Evolutionary conservation across 2,329 filamentous ascomycete species (phyloP), one percentile per base, ranked within the genome.

Genomic region (Calonectria pteridis): DNA sequence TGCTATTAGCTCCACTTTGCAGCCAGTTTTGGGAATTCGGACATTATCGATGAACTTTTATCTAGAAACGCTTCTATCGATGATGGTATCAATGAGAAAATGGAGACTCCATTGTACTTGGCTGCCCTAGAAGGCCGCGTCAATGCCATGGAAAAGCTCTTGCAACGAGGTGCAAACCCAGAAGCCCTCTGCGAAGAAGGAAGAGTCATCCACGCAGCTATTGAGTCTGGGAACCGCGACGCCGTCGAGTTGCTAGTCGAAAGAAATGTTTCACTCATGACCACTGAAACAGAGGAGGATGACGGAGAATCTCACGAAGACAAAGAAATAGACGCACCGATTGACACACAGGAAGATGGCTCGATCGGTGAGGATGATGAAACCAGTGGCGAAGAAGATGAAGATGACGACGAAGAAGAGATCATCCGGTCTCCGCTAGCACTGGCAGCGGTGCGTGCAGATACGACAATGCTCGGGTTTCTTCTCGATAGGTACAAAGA

Each of bases 381-480:
- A 11, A 51, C 0, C 16, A 6, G 6, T 0, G 18, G 23, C 49
- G 26, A 28, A 18, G 26, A 51, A 16, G 49, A 51, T 7, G 26
- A 51, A 18, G 49, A 51, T 1, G 49, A 23, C 23, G 0, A 71
- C 0, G 75, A 77, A 1, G 76, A 71, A 3, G 73, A 77, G 6
- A 11, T 73, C 0, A 70, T 83, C 26, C 75, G 79, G 6, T 80
- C 84, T 0, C 85, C 85, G 0, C 72, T 87, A 7, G 84, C 84
- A 7, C 70, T 85, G 3, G 84, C 85, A 11, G 85, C 85, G 1
- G 75, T 82, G 16, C 75, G 85, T 13, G 83, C 84, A 0, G 84
- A 87, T 49, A 67, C 83, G 6, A 80, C 84, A 3, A 86, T 87
- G 81, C 85, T 87, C 49, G 82, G 86, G 13, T 86, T 85, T 58